These are phyloP conservation scores for Neurospora sp. DNA, from an alignment of 495 filamentous ascomycete species.

Conservation along the genomic window DNA sequence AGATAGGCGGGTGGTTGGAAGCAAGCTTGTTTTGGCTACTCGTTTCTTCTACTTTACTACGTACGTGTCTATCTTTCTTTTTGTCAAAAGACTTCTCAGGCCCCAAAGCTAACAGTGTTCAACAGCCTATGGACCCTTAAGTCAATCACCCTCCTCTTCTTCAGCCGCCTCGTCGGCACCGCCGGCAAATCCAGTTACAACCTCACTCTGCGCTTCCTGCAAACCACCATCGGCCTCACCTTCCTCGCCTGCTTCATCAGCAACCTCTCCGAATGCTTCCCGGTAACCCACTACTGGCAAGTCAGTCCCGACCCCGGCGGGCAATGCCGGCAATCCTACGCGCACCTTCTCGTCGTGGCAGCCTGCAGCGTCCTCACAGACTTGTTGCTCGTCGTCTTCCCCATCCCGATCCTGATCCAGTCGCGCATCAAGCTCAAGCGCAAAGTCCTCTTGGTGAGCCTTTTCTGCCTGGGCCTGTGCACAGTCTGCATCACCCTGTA, in stretches of 20 bases:
- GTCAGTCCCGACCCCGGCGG: slow-evolving; percentile 78
- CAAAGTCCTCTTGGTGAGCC: slow-evolving; percentile 50
- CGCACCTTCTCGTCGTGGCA: slow-evolving; percentile 72
- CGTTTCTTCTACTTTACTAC: slow-evolving; percentile 56
- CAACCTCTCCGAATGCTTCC: slow-evolving; percentile 74
- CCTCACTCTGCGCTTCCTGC: slow-evolving; percentile 53
- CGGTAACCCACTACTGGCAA: slow-evolving; percentile 80
- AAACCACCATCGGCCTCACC: slow-evolving; percentile 60
- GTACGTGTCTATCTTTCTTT: slow-evolving; percentile 32
- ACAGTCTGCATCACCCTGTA: slow-evolving; percentile 64
- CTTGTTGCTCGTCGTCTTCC: slow-evolving; percentile 74
- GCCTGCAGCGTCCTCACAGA: slow-evolving; percentile 76
- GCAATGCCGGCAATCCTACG: slow-evolving; percentile 70
- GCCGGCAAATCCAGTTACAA: slow-evolving; percentile 60
- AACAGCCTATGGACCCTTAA: slow-evolving; percentile 84
- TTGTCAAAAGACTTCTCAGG: not conserved
- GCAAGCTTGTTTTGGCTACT: slow-evolving; percentile 50
- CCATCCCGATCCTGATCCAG: slow-evolving; percentile 71
- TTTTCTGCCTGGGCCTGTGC: slow-evolving; percentile 69
- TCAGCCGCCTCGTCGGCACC: slow-evolving; percentile 58
- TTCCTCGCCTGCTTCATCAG: slow-evolving; percentile 69
- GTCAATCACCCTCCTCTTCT: slow-evolving; percentile 77
- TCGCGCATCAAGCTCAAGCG: slow-evolving; percentile 55
- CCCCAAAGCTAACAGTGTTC: not conserved
- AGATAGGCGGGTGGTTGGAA: slow-evolving; percentile 42